phyloP scores from a whole-genome alignment of 2,329 filamentous ascomycete species.

The Ophiostoma montium region DNA sequence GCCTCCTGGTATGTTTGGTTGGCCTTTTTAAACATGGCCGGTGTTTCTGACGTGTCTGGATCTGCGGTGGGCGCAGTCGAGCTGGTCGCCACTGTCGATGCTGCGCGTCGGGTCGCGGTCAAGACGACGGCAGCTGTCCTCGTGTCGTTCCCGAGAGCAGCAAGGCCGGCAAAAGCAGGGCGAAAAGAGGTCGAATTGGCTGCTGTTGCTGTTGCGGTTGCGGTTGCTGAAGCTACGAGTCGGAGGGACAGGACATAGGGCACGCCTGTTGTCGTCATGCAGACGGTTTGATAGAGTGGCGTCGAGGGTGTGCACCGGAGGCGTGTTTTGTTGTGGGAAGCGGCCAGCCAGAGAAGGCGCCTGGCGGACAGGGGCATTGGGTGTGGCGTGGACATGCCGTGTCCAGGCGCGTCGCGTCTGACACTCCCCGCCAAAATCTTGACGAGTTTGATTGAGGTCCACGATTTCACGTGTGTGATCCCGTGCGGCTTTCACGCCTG shows the following conservation, averaged over 20 bases:
- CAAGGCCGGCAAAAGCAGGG: background rate
- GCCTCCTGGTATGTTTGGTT: conserved; percentile 19
- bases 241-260: conserved; percentile 11
- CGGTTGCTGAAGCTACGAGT: conserved; percentile 9
- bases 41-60: too few species aligned
- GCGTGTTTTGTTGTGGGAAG: conserved; percentile 1
- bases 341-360: background rate
- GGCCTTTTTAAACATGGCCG: conserved; percentile 19
- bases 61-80: background rate
- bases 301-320: background rate
- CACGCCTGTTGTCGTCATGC: conserved; percentile 16
- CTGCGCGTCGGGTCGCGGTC: background rate
- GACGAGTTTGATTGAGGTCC: background rate
- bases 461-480: background rate
- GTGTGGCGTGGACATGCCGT: background rate
- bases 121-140: background rate
- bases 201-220: conserved; percentile 5
- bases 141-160: background rate
- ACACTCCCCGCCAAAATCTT: background rate
- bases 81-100: background rate
- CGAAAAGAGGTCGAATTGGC: conserved; percentile 5
- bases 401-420: conserved; percentile 7
- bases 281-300: conserved; percentile 7
- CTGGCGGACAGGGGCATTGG: background rate
- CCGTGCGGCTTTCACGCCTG: too few species aligned